Evolutionary conservation across 1,284 basidiomycete genomes (phyloP), one percentile per base, ranked within the genome.

Genomic region (Melanopsichium pennsylvanicum): DNA sequence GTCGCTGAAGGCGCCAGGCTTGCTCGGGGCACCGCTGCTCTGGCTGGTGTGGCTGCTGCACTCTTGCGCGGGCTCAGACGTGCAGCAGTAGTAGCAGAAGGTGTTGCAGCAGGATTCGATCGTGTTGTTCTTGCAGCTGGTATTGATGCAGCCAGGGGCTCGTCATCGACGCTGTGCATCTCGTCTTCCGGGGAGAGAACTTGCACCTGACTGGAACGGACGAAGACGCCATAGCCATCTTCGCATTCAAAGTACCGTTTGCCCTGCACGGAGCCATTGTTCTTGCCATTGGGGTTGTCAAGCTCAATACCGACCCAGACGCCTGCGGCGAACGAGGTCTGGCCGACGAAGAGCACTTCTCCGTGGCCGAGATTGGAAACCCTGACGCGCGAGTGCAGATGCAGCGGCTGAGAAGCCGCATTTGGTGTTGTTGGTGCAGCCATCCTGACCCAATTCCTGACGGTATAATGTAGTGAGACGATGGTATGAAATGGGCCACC

Each of bases 291-390:
- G 4, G 44, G 78, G 73, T 76, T 71, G 50, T 82, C 87, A 49
- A 98, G 87, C 80, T 94, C 92, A 55, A 98, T 88, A 13, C 96
- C 96, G 57, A 97, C 86, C 96, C 96, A 98, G 83, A 90, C 90
- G 0, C 96, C 96, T 2, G 87, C 81, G 13, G 92, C 87, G 81
- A 98, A 98, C 4, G 86, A 86, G 0, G 96, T 86, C 42, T 87
- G 79, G 0, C 96, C 96, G 36, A 86, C 86, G 84, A 94, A 99
- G 40, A 93, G 86, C 26, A 97, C 90, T 46, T 88, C 84, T 9
- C 96, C 96, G 42, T 86, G 85, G 12, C 93, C 94, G 2, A 79
- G 61, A n/a, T 72, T 74, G 50, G 63, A 57, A 15, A 80, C 62
- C 7, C 46, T 58, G 40, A 75, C 75, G 11, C 76, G 73, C 27